Conservation (phyloP, 805 yeast genomes). For the Wickerhamiella siamensis region DNA sequence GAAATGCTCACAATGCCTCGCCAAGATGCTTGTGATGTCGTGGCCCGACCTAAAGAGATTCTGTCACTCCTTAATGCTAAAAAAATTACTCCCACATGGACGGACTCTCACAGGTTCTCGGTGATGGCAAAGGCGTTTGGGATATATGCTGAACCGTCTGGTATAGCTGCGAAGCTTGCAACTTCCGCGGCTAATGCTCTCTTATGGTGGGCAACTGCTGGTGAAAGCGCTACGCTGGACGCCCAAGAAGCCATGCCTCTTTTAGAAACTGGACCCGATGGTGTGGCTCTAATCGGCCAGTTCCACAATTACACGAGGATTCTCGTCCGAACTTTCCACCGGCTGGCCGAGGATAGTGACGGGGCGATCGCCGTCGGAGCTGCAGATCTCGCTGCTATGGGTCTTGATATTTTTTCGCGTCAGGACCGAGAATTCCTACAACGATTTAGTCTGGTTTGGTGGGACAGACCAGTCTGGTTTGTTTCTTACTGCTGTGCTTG, state of each 20-base stretch:
- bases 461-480: conserved; percentile 32
- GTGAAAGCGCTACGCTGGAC: conserved; percentile 35
- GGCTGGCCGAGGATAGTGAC: conserved; percentile 26
- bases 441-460: conserved; percentile 34
- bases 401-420: conserved; percentile 39
- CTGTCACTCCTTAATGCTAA: not conserved
- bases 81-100: conserved; percentile 14
- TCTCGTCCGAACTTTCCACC: conserved; percentile 29
- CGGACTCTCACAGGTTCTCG: conserved; percentile 19
- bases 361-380: conserved; percentile 24
- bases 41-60: conserved; percentile 6
- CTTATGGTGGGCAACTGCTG: conserved; percentile 83
- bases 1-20: conserved; percentile 34
- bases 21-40: conserved; percentile 16
- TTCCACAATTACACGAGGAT: conserved; percentile 37
- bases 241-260: conserved; percentile 11
- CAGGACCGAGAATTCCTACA: conserved; percentile 34
- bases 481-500: conserved; percentile 21
- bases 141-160: conserved; percentile 2
- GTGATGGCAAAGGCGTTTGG: conserved; percentile 13
- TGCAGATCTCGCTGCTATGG: conserved; percentile 41
- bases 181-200: conserved; percentile 31
- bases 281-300: conserved; percentile 32
- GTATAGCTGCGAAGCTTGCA: conserved; percentile 11
- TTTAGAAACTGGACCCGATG: conserved; percentile 28